A percentile compares a stretch with the other conserved stretches of the same genome.
phyloP scores from a whole-genome alignment of 345 rosid species.

The Limnanthes douglasii region DNA sequence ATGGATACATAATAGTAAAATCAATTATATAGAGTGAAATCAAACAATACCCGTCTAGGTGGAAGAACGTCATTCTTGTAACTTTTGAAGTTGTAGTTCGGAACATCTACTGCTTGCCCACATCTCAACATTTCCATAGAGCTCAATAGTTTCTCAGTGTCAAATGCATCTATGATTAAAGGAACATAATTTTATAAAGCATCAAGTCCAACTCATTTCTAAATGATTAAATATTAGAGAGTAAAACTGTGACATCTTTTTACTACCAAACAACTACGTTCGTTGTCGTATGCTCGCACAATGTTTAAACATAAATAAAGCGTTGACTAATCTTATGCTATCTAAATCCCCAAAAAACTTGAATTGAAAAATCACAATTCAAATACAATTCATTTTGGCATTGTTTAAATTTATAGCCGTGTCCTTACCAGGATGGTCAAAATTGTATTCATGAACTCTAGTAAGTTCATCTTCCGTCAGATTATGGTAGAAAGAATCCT shows the following conservation, averaged over 20 bases:
- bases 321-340: no score
- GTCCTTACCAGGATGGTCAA: constrained; percentile 98
- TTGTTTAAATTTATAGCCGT: no score
- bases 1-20: no score
- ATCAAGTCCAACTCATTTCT: no score
- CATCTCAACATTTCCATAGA: constrained; percentile 85
- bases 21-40: constrained; percentile 2
- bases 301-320: no score
- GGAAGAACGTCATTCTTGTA: constrained; percentile 46
- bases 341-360: no score
- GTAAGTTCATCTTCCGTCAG: constrained; percentile 78
- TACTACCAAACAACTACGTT: no score
- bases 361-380: no score
- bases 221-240: no score
- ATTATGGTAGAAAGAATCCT: constrained; percentile 99
- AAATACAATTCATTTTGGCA: no score
- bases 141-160: constrained; percentile 56
- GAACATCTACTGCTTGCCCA: constrained; percentile 84
- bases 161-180: constrained; percentile 72
- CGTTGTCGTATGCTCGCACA: no score
- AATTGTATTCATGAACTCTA: constrained; percentile 89
- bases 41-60: constrained; percentile 45
- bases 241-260: no score
- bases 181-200: constrained; percentile 8
- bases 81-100: constrained; percentile 87